phyloP scores from a whole-genome alignment of 2,329 filamentous ascomycete species.

The Diaporthe vaccinii region DNA sequence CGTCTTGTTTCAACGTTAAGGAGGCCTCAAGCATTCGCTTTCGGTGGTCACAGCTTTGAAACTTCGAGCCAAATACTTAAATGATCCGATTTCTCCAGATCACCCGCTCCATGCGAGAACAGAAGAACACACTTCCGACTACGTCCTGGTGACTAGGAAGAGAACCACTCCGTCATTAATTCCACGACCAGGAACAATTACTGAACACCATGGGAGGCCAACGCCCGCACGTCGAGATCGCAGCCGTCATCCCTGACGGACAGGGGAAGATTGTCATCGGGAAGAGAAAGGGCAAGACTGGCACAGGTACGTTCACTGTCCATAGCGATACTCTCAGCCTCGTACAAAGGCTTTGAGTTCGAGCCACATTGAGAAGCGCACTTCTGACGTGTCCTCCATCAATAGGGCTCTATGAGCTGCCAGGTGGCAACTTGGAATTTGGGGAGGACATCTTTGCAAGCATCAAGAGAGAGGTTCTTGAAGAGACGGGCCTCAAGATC shows the following conservation, averaged over 20 bases:
- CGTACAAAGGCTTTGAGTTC: too few species aligned
- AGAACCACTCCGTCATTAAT: too few species aligned
- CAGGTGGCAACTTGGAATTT: constrained; percentile 81
- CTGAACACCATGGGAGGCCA: neutral
- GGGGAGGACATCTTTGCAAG: constrained; percentile 74
- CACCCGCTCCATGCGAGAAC: too few species aligned
- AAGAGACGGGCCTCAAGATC: constrained; percentile 77
- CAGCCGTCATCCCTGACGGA: constrained; percentile 55
- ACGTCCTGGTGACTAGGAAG: neutral
- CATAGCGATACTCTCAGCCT: too few species aligned
- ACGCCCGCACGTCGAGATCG: constrained; percentile 58
- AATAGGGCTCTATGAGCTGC: constrained; percentile 66
- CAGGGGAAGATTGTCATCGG: constrained; percentile 58
- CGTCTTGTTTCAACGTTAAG: constrained; percentile 21
- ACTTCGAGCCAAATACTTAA: constrained; percentile 1
- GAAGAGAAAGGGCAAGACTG: constrained; percentile 59
- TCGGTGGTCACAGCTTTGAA: neutral
- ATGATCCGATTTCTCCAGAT: neutral
- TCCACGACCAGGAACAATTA: neutral
- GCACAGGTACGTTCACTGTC: constrained; percentile 52
- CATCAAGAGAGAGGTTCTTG: constrained; percentile 74
- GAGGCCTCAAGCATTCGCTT: constrained; percentile 1
- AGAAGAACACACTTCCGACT: neutral
- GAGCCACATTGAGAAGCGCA: neutral
- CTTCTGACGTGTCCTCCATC: neutral